phyloP scores from a whole-genome alignment of 2,329 filamentous ascomycete species.

The Pseudomassariella vexata region DNA sequence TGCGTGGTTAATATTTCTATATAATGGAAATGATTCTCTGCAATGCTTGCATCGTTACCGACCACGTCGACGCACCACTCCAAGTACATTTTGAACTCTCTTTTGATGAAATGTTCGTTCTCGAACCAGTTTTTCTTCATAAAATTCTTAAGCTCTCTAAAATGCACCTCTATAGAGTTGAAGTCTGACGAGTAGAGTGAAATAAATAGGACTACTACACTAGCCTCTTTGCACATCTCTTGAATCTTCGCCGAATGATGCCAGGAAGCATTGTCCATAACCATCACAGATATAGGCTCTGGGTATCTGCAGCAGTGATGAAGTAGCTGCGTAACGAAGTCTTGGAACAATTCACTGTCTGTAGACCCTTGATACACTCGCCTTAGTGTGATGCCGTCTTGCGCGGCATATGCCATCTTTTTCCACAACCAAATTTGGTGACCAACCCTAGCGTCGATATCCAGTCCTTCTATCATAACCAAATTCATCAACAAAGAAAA shows the following conservation, averaged over 20 bases:
- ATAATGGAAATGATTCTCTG: too few relatives aligned
- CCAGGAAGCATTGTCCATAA: slow-evolving; percentile 25
- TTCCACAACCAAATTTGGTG: too few relatives aligned
- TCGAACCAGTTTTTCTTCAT: slow-evolving; percentile 4
- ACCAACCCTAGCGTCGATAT: too few relatives aligned
- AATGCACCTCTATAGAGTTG: background rate
- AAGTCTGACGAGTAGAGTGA: slow-evolving; percentile 1
- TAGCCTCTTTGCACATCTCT: background rate
- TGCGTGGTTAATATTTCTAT: too few relatives aligned
- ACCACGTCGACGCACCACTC: slow-evolving; percentile 5
- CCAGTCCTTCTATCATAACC: too few relatives aligned
- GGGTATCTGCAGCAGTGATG: slow-evolving; percentile 20
- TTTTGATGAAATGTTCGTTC: slow-evolving; percentile 5
- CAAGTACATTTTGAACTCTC: slow-evolving; percentile 6
- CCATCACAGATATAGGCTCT: slow-evolving; percentile 22
- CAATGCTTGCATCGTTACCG: too few relatives aligned
- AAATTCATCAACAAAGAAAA: too few relatives aligned
- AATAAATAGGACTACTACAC: slow-evolving; percentile 2
- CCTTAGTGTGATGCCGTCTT: slow-evolving; percentile 9
- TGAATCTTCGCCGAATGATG: slow-evolving; percentile 13
- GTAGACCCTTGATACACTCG: slow-evolving; percentile 18
- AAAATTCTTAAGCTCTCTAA: slow-evolving; percentile 5
- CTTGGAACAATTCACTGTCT: slow-evolving; percentile 16
- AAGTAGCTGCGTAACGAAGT: slow-evolving; percentile 22
- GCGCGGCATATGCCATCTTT: too few relatives aligned